Evolutionary conservation across 1,284 basidiomycete genomes (phyloP).

Genomic region (Prillingera fragicola): DNA sequence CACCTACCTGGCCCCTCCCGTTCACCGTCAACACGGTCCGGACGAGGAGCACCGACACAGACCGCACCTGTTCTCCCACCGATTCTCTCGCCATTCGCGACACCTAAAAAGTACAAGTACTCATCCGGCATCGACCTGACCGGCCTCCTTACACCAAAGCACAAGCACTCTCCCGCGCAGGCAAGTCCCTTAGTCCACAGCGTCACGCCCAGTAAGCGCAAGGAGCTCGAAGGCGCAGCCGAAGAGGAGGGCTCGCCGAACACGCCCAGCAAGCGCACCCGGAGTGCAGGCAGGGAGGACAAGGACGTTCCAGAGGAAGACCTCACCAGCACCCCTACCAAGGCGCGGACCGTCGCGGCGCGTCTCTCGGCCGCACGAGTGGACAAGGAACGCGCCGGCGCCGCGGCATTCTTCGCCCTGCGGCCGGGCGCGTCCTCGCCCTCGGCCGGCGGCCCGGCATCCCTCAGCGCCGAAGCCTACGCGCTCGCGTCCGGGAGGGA

Average conservation of each 20-base stretch:
- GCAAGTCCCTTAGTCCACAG: slow-evolving; percentile 28
- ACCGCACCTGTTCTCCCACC: neutral
- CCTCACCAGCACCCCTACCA: slow-evolving; percentile 23
- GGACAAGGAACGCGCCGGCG: slow-evolving; percentile 18
- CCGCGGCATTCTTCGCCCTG: slow-evolving; percentile 36
- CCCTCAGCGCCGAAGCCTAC: too few relatives aligned
- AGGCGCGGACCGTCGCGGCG: slow-evolving; percentile 8
- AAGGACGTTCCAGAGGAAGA: slow-evolving; percentile 12
- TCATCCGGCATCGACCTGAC: slow-evolving; percentile 28
- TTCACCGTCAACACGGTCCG: slow-evolving; percentile 1
- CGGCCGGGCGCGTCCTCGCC: slow-evolving; percentile 32
- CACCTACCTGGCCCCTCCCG: neutral
- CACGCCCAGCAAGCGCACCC: slow-evolving; percentile 1
- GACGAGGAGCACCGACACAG: neutral
- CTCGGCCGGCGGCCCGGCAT: too few relatives aligned
- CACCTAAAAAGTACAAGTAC: slow-evolving; percentile 33
- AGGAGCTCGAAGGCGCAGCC: neutral
- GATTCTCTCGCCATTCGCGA: slow-evolving; percentile 20
- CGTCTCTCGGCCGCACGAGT: neutral
- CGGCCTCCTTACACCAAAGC: slow-evolving; percentile 20
- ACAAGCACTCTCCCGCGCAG: slow-evolving; percentile 13
- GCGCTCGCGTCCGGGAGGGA: too few relatives aligned
- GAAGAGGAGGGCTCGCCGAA: slow-evolving; percentile 1
- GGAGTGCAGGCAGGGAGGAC: slow-evolving; percentile 10
- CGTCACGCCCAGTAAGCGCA: slow-evolving; percentile 18